These are phyloP conservation scores for Phlegmacium glaucopus DNA, from an alignment of 768 basidiomycete species.

Conservation along the genomic window DNA sequence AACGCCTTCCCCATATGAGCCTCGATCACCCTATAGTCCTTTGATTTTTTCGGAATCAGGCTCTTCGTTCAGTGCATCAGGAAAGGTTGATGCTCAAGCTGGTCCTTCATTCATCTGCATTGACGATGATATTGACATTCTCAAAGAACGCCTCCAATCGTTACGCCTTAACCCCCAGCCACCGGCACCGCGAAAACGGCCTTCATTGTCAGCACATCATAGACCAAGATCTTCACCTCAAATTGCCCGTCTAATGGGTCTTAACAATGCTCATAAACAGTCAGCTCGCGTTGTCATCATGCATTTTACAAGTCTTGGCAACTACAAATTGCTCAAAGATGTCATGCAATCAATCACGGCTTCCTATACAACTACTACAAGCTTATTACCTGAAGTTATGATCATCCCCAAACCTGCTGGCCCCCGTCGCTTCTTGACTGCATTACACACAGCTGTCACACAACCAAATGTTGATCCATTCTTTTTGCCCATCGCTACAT, in stretches of 20 bases:
- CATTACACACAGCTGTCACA: constrained; percentile 85
- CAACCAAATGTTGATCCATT: constrained; percentile 88
- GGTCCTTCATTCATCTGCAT: constrained; percentile 75
- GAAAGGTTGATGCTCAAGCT: constrained; percentile 9
- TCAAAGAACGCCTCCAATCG: constrained; percentile 71
- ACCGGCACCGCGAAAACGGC: constrained; percentile 53
- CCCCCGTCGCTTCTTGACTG: constrained; percentile 88
- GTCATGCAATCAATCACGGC: constrained; percentile 66
- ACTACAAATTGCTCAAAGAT: constrained; percentile 88
- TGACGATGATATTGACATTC: constrained; percentile 84
- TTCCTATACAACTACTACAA: constrained; percentile 39
- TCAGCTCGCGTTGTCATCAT: constrained; percentile 57
- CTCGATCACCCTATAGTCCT: constrained; percentile 7
- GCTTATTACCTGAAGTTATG: constrained; percentile 81
- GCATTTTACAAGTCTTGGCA: constrained; percentile 88
- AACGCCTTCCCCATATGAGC: constrained; percentile 7
- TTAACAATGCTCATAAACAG: constrained; percentile 22
- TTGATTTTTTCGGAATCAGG: constrained; percentile 8
- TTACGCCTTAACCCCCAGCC: constrained; percentile 54
- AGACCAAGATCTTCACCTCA: constrained; percentile 81
- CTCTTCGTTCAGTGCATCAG: neutral
- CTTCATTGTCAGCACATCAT: constrained; percentile 63
- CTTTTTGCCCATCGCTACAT: constrained; percentile 93
- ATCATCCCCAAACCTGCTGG: constrained; percentile 98
- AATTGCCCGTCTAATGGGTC: constrained; percentile 55